Evolutionary conservation across 805 yeast species (phyloP).

Genomic region (Yamadazyma akitaensis): DNA sequence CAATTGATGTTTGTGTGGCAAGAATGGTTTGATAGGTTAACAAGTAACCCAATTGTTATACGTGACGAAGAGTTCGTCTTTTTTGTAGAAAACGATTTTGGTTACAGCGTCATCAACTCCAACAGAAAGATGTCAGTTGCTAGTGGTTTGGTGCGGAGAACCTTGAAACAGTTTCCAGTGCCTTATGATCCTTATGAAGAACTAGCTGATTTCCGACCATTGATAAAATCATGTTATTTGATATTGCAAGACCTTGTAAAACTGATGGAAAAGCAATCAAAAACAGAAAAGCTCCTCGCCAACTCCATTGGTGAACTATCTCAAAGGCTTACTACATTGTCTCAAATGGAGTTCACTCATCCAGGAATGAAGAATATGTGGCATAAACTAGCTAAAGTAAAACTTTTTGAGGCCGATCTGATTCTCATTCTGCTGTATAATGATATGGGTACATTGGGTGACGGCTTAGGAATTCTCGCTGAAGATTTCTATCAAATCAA

Average conservation of each 20-base stretch:
- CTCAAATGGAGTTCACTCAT: constrained; percentile 46
- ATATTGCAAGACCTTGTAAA: constrained; percentile 52
- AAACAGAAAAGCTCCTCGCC: constrained; percentile 51
- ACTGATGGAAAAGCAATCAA: constrained; percentile 51
- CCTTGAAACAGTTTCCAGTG: constrained; percentile 85
- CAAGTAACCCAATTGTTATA: constrained; percentile 72
- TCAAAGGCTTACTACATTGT: constrained; percentile 36
- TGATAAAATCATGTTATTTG: constrained; percentile 72
- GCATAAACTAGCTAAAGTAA: constrained; percentile 69
- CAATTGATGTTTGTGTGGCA: constrained; percentile 62
- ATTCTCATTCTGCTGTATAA: constrained; percentile 67
- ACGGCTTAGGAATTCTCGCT: constrained; percentile 60
- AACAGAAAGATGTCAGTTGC: constrained; percentile 59
- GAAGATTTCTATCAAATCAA: constrained; percentile 83
- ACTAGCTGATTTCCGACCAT: constrained; percentile 81
- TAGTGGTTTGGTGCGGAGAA: constrained; percentile 81
- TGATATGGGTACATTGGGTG: constrained; percentile 73
- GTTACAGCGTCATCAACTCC: constrained; percentile 59
- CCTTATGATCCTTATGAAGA: constrained; percentile 86
- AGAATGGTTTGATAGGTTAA: constrained; percentile 78
- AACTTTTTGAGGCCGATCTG: constrained; percentile 71
- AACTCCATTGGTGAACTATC: constrained; percentile 48
- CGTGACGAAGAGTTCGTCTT: constrained; percentile 85
- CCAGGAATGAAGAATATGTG: constrained; percentile 76
- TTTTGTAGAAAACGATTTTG: constrained; percentile 76